Evolutionary conservation across 331 rosid species (phyloP).

Genomic region (Telfairia occidentalis): DNA sequence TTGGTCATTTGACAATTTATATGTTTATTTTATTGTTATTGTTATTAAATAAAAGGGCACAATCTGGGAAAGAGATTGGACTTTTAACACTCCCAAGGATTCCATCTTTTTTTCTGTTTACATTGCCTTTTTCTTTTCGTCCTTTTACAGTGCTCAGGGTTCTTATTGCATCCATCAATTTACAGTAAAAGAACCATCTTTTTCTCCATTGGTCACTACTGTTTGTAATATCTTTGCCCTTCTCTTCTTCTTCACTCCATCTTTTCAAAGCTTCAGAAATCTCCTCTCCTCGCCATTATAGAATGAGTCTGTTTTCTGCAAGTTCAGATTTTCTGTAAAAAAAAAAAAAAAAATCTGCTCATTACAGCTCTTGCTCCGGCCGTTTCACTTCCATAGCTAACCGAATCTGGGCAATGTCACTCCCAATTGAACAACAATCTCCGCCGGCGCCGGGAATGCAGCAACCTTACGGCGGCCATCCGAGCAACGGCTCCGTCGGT

Average conservation of each 20-base stretch:
- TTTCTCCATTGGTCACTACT: conserved; percentile 2
- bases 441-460: conserved; percentile 28
- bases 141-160: conserved; percentile 34
- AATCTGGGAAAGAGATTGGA: conserved; percentile 30
- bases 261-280: background rate
- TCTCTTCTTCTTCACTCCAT: background rate
- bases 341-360: background rate
- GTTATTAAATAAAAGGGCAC: conserved; percentile 20
- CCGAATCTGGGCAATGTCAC: conserved; percentile 22
- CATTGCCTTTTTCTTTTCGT: conserved; percentile 37
- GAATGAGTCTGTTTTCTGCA: conserved; percentile 1
- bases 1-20: background rate
- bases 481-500: conserved; percentile 47
- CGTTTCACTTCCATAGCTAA: too few species aligned
- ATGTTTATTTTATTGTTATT: background rate
- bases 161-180: conserved; percentile 20
- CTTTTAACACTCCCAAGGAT: conserved; percentile 32
- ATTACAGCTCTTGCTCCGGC: background rate
- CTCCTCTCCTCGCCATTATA: background rate
- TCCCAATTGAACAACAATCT: conserved; percentile 31
- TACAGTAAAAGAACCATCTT: conserved; percentile 6
- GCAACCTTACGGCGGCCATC: conserved; percentile 14
- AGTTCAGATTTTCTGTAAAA: background rate
- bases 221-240: background rate
- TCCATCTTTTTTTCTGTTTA: conserved; percentile 41